Percentiles rank a stretch among this genome's conserved stretches.
Evolutionary conservation across 768 basidiomycete species (phyloP).

Genomic region (Collybia nuda): DNA sequence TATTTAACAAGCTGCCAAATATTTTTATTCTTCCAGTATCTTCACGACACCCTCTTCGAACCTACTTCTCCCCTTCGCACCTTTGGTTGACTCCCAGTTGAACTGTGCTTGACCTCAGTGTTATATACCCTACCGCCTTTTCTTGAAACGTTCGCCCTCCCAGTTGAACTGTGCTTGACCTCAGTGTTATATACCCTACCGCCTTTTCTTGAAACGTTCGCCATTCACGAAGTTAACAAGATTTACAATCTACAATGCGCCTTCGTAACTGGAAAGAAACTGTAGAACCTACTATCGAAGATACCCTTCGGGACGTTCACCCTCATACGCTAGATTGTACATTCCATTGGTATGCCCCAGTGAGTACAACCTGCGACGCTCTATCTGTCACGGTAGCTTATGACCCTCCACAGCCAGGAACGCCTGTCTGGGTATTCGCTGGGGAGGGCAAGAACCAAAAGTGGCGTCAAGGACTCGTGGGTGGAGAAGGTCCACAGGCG

Average conservation of each 20-base stretch:
- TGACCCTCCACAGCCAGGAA: slow-evolving; percentile 5
- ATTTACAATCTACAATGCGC: slow-evolving; percentile 9
- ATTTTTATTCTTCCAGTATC: no score
- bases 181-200: background rate
- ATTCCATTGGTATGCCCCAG: slow-evolving; percentile 18
- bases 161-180: no score
- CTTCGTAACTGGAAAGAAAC: slow-evolving; percentile 22
- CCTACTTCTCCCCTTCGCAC: no score
- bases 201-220: background rate
- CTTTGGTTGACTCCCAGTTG: no score
- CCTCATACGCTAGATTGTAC: slow-evolving; percentile 17
- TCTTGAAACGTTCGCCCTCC: background rate
- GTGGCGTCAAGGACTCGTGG: slow-evolving; percentile 12
- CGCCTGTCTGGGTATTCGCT: slow-evolving; percentile 14
- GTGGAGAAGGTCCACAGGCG: slow-evolving; percentile 1
- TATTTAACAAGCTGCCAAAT: background rate
- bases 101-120: no score
- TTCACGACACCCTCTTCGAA: no score
- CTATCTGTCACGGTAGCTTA: no score
- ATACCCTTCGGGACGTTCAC: slow-evolving; percentile 20
- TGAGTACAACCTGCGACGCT: background rate
- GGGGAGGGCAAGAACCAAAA: slow-evolving; percentile 8
- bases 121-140: background rate
- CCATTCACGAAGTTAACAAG: background rate
- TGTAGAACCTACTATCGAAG: slow-evolving; percentile 16